phyloP scores from a whole-genome alignment of 495 filamentous ascomycete species.

The Aspergillus leporis region DNA sequence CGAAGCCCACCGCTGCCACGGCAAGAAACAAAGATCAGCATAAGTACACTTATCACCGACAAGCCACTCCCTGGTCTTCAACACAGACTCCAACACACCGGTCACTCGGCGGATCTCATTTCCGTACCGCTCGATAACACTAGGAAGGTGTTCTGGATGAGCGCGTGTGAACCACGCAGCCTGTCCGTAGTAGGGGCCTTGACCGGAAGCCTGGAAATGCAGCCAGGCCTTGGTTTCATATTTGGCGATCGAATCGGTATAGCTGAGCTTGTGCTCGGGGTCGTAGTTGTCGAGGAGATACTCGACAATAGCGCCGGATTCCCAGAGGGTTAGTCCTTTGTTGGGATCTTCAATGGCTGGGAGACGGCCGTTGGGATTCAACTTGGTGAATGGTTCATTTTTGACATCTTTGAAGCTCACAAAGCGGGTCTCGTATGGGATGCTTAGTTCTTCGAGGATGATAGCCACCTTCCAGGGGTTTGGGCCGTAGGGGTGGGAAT shows the following conservation, averaged over 20 bases:
- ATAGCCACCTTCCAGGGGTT: conserved; percentile 61
- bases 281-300: conserved; percentile 66
- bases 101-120: conserved; percentile 55
- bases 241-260: conserved; percentile 36
- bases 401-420: conserved; percentile 53
- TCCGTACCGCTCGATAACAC: conserved; percentile 51
- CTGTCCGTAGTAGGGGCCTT: conserved; percentile 61
- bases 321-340: conserved; percentile 58
- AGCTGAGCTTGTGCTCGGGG: conserved; percentile 51
- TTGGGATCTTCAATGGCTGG: conserved; percentile 59
- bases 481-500: conserved; percentile 22
- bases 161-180: conserved; percentile 43
- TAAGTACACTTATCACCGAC: conserved; percentile 55
- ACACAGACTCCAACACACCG: conserved; percentile 50
- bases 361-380: conserved; percentile 67
- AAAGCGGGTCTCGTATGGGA: conserved; percentile 47
- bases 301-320: conserved; percentile 63
- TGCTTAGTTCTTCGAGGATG: conserved; percentile 55
- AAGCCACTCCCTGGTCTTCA: conserved; percentile 48
- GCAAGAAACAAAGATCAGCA: conserved; percentile 54
- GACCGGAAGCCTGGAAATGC: conserved; percentile 58
- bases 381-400: conserved; percentile 39
- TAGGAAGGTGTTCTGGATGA: conserved; percentile 50
- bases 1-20: conserved; percentile 38
- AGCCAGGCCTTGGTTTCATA: conserved; percentile 55